A percentile compares a stretch with the other conserved stretches of the same genome.
These are phyloP conservation scores for Capronia americana DNA, from an alignment of 2,329 filamentous ascomycete species.

Conservation along the genomic window DNA sequence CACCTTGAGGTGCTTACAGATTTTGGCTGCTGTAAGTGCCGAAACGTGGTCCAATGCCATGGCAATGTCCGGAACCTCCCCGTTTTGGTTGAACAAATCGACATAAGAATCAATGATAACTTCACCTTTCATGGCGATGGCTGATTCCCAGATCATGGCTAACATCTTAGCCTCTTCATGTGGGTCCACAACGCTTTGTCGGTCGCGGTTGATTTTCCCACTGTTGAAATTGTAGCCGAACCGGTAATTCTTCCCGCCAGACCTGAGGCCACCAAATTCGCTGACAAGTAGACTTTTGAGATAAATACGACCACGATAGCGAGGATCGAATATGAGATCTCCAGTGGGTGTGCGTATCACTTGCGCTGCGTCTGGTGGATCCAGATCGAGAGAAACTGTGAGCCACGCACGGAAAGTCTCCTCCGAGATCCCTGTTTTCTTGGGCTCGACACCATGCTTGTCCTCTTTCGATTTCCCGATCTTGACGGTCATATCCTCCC, in stretches of 20 bases:
- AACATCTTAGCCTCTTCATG: constrained; percentile 27
- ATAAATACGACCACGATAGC: constrained; percentile 26
- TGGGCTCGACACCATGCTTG: not conserved
- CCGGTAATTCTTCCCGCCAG: constrained; percentile 3
- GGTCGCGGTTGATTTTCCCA: constrained; percentile 28
- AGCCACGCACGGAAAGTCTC: constrained; percentile 32
- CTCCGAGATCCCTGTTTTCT: not conserved
- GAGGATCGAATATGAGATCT: constrained; percentile 27
- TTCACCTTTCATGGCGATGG: constrained; percentile 10
- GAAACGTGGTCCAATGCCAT: constrained; percentile 26
- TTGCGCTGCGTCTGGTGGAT: constrained; percentile 12
- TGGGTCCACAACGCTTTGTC: constrained; percentile 20
- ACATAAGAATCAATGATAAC: constrained; percentile 31
- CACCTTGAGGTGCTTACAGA: constrained; percentile 33
- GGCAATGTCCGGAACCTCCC: constrained; percentile 34
- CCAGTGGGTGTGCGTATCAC: constrained; percentile 23
- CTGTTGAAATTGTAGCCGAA: constrained; percentile 29
- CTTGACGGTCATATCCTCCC: constrained; percentile 28
- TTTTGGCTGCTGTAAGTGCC: constrained; percentile 16
- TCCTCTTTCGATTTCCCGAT: constrained; percentile 19
- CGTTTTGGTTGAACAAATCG: constrained; percentile 36
- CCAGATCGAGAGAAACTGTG: constrained; percentile 30
- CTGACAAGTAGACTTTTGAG: constrained; percentile 31
- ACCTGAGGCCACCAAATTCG: not conserved
- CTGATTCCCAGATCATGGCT: constrained; percentile 29